A percentile compares a stretch with the other conserved stretches of the same genome.
Conservation (phyloP, 139 green algal species). For the Chlorella ohadii region DNA sequence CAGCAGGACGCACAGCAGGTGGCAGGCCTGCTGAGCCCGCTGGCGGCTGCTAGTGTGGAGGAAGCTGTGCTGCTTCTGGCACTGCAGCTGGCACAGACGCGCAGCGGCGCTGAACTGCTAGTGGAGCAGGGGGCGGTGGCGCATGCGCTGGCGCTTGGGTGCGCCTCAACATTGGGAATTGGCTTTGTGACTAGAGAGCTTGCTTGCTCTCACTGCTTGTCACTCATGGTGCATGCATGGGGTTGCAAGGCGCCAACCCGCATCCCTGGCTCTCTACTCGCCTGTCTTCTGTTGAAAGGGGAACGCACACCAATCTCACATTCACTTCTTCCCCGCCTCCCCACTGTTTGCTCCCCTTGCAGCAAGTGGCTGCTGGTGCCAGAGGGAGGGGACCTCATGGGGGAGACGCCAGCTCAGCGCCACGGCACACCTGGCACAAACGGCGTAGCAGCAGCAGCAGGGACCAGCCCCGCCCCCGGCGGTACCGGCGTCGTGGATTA, state of each 20-base stretch:
- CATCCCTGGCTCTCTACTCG: too few relatives aligned
- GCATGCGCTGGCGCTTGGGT: conserved; percentile 18
- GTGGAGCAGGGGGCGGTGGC: conserved; percentile 39
- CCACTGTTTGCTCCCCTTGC: too few relatives aligned
- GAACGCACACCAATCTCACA: too few relatives aligned
- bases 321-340: too few relatives aligned
- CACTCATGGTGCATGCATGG: too few relatives aligned
- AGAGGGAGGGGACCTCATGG: conserved; percentile 30
- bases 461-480: neutral
- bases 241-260: too few relatives aligned
- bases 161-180: too few relatives aligned
- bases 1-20: conserved; percentile 12
- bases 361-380: conserved; percentile 40
- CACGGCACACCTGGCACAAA: too few relatives aligned
- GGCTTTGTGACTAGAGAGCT: too few relatives aligned
- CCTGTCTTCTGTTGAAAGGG: too few relatives aligned
- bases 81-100: conserved; percentile 38
- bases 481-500: conserved; percentile 32
- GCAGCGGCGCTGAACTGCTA: conserved; percentile 36
- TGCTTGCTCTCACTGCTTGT: too few relatives aligned
- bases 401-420: neutral
- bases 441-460: neutral
- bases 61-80: conserved; percentile 36
- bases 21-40: conserved; percentile 1
- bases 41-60: conserved; percentile 23